A percentile compares a stretch with the other conserved stretches of the same genome.
Conservation (phyloP, 2,329 filamentous ascomycete species). For the Xylaria sp. region DNA sequence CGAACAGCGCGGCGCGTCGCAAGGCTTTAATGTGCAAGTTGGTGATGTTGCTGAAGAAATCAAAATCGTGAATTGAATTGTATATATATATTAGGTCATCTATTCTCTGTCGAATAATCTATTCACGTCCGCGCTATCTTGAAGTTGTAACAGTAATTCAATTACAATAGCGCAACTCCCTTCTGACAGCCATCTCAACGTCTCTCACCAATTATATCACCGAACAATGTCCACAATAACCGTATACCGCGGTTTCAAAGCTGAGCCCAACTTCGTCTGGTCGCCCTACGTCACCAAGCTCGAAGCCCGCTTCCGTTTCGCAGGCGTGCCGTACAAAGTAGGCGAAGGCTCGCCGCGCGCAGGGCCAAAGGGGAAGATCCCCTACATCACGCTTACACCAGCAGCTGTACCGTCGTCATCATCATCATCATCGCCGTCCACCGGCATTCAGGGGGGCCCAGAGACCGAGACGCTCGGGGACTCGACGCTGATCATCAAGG, state of each 20-base stretch:
- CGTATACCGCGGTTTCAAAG: slow-evolving; percentile 62
- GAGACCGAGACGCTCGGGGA: slow-evolving; percentile 56
- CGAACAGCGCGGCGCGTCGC: not conserved
- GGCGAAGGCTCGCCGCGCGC: slow-evolving; percentile 57
- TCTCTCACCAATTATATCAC: not conserved
- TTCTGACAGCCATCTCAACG: not conserved
- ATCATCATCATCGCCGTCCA: too few relatives aligned
- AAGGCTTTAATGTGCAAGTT: not conserved
- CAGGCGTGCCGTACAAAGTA: slow-evolving; percentile 58
- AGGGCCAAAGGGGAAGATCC: slow-evolving; percentile 69
- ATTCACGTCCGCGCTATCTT: too few relatives aligned
- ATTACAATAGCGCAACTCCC: not conserved
- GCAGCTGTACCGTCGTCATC: too few relatives aligned
- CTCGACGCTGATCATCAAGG: slow-evolving; percentile 64
- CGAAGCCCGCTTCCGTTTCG: slow-evolving; percentile 69
- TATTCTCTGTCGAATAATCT: too few relatives aligned
- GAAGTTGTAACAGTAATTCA: not conserved
- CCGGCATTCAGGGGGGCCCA: too few relatives aligned
- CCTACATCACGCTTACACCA: slow-evolving; percentile 57
- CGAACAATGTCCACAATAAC: slow-evolving; percentile 46
- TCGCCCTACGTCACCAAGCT: slow-evolving; percentile 72
- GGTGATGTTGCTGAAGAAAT: not conserved
- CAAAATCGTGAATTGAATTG: too few relatives aligned
- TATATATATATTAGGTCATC: too few relatives aligned
- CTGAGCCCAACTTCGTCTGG: slow-evolving; percentile 59